Conservation (phyloP, 2,329 filamentous ascomycete species). For the Colletotrichum endophyticum region DNA sequence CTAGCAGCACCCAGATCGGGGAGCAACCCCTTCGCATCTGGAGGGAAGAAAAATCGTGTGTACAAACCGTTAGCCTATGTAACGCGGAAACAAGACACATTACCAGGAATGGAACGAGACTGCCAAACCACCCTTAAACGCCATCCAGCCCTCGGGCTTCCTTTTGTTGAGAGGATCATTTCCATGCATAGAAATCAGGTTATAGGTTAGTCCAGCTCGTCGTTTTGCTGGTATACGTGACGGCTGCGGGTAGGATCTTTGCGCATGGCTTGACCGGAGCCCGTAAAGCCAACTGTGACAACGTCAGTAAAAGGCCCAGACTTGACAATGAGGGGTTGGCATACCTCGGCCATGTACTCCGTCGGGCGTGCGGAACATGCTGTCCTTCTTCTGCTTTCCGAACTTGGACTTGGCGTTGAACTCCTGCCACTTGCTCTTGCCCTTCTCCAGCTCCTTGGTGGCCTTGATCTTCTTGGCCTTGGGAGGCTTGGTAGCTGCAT, state of each 20-base stretch:
- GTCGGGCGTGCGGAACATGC: conserved; percentile 95
- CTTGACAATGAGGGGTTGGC: conserved; percentile 24
- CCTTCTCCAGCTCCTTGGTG: conserved; percentile 87
- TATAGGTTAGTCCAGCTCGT: conserved; percentile 69
- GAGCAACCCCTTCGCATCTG: conserved; percentile 1
- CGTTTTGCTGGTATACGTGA: conserved; percentile 82
- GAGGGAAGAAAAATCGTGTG: conserved; percentile 1
- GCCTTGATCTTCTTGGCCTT: conserved; percentile 91
- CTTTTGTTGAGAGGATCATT: conserved; percentile 19
- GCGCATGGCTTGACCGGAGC: conserved; percentile 93
- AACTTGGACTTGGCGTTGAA: conserved; percentile 82
- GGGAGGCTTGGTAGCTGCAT: conserved; percentile 72
- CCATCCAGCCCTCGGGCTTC: conserved; percentile 22
- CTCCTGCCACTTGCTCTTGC: conserved; percentile 94
- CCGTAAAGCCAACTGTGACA: conserved; percentile 85
- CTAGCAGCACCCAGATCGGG: background rate
- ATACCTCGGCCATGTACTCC: conserved; percentile 85
- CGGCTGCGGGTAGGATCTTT: conserved; percentile 84
- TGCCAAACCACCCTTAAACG: conserved; percentile 17
- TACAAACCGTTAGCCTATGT: conserved; percentile 20
- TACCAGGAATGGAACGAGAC: conserved; percentile 22
- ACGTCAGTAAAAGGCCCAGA: background rate
- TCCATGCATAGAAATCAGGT: conserved; percentile 25
- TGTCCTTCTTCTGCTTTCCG: conserved; percentile 82
- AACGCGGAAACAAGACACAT: conserved; percentile 16